A percentile compares a stretch with the other conserved stretches of the same genome.
These are phyloP conservation scores for Macrolepiota dolichaula DNA, from an alignment of 768 basidiomycete species.

Conservation along the genomic window DNA sequence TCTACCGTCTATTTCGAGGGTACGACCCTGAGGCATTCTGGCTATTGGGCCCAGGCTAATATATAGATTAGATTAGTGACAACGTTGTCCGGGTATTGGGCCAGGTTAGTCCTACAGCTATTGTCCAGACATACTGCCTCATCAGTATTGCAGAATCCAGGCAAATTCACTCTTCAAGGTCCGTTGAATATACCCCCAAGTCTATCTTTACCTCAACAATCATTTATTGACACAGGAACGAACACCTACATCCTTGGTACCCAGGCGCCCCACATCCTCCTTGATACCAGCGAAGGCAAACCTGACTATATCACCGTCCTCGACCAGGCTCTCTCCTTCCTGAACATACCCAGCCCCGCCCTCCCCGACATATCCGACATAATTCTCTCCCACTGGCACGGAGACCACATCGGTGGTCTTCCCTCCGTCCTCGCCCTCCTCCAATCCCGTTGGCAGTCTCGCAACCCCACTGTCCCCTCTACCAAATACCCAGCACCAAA, in stretches of 20 bases:
- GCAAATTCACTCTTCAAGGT: constrained; percentile 88
- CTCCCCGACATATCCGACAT: constrained; percentile 79
- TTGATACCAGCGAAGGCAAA: constrained; percentile 82
- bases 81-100: constrained; percentile 69
- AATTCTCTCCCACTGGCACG: constrained; percentile 88
- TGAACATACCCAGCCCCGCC: constrained; percentile 28
- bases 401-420: constrained; percentile 82
- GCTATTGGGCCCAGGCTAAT: not conserved
- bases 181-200: not conserved
- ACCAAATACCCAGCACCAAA: constrained; percentile 56
- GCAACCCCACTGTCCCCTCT: constrained; percentile 34
- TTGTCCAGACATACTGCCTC: not conserved
- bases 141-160: constrained; percentile 65
- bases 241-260: constrained; percentile 85
- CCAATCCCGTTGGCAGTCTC: constrained; percentile 54
- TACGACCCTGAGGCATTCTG: constrained; percentile 21
- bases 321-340: constrained; percentile 50
- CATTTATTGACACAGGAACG: constrained; percentile 52
- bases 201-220: not conserved
- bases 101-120: constrained; percentile 46
- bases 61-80: constrained; percentile 55
- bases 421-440: constrained; percentile 67
- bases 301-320: constrained; percentile 67
- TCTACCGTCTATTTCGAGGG: constrained; percentile 52
- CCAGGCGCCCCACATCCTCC: constrained; percentile 67